These are phyloP conservation scores for Agaricales sp. DNA, from an alignment of 1,284 basidiomycete species.

Conservation along the genomic window DNA sequence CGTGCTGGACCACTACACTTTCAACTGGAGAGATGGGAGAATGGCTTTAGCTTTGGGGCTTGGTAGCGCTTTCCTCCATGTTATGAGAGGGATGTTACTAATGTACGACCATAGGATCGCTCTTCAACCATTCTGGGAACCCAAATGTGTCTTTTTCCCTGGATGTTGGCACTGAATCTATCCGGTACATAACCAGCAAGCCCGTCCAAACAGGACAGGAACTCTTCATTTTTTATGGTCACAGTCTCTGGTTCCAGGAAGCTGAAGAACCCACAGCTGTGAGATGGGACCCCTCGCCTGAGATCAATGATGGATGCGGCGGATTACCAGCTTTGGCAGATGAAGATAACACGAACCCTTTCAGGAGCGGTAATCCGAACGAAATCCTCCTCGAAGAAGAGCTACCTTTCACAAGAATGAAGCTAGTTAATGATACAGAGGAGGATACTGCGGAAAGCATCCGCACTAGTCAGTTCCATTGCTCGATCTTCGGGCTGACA, in stretches of 20 bases:
- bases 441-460: constrained; percentile 50
- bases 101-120: constrained; percentile 44
- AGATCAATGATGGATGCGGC: constrained; percentile 34
- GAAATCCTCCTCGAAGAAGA: constrained; percentile 41
- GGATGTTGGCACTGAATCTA: constrained; percentile 44
- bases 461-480: constrained; percentile 36
- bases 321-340: constrained; percentile 26
- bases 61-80: constrained; percentile 41
- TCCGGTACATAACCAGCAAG: constrained; percentile 54
- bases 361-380: constrained; percentile 25
- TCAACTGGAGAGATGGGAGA: constrained; percentile 70
- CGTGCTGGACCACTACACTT: constrained; percentile 76
- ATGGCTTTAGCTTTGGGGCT: constrained; percentile 86
- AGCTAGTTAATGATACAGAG: constrained; percentile 37
- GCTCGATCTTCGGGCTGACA: not conserved
- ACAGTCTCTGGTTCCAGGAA: constrained; percentile 53
- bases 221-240: constrained; percentile 72
- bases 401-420: constrained; percentile 54
- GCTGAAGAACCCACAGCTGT: constrained; percentile 15
- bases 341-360: constrained; percentile 16
- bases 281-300: constrained; percentile 4
- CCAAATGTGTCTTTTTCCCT: constrained; percentile 69
- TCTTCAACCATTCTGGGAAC: constrained; percentile 68
- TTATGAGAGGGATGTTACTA: not conserved
- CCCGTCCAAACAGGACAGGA: constrained; percentile 55